Evolutionary conservation across 495 filamentous ascomycete species (phyloP), one percentile per base, ranked within the genome.

Genomic region (Jackrogersella multiformis): DNA sequence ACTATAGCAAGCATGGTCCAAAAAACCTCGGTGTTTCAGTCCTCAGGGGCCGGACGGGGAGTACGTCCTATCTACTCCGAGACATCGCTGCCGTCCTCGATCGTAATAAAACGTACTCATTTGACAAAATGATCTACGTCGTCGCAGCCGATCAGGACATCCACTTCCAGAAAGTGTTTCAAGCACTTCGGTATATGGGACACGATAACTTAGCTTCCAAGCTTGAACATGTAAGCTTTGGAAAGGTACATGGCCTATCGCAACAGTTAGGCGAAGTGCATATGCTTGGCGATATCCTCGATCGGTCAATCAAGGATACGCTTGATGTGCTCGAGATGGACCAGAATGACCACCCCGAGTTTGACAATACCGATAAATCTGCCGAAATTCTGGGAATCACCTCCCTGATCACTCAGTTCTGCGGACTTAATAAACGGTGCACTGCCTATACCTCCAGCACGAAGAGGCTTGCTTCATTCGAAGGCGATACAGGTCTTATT

Each of bases 121-220:
- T 52, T 9, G 48, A 52, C 16, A 52, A 34, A 34, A 52, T 52
- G 48, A 24, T 52, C 48, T 52, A 52, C 28, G 48, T 52, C n/a
- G 48, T 35, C 28, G 15, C 48, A 7, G 26, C 48, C 5, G 48
- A 35, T 8, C 48, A 52, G 20, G 48, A 52, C 28, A 12, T 52
- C 28, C 48, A 52, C 30, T 52, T 52, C 28, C 48, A 35, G 26
- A 52, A 52, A 12, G 26, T 52, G 1, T 52, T 52, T 15, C 48
- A 52, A 35, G 48, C 48, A 3, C 28, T 52, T 21, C 20, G 48
- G 13, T 52, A 52, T 28, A 52, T 52, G 48, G 48, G 48, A 4
- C 48, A 35, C 12, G 48, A 52, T 7, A 28, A 52, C 2, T 10
- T 52, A 16, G 48, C 48, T 4, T 2, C 28, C 2, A 52, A 34